phyloP scores from a whole-genome alignment of 805 yeast species.

The Kodamaea kaohsiungensis region DNA sequence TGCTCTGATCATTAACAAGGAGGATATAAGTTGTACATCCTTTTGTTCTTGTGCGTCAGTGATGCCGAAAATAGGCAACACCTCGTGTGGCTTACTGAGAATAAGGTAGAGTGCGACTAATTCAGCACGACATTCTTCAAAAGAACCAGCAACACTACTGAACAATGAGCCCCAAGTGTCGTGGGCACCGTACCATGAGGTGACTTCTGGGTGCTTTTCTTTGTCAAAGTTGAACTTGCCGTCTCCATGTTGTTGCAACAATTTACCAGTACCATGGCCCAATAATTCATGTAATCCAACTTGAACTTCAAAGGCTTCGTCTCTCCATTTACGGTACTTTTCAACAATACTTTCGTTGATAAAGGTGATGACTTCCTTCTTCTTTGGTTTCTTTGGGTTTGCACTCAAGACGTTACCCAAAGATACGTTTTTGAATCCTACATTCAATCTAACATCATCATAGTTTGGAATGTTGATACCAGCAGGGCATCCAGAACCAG shows the following conservation, averaged over 20 bases:
- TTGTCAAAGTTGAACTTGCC: slow-evolving; percentile 74
- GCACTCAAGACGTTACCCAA: slow-evolving; percentile 84
- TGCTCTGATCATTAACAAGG: slow-evolving; percentile 83
- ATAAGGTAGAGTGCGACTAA: slow-evolving; percentile 81
- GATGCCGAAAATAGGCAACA: slow-evolving; percentile 75
- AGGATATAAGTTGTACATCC: slow-evolving; percentile 65
- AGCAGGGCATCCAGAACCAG: slow-evolving; percentile 89
- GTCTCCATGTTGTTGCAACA: slow-evolving; percentile 55
- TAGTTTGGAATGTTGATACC: slow-evolving; percentile 93
- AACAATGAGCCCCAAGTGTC: slow-evolving; percentile 91
- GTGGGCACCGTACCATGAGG: slow-evolving; percentile 72
- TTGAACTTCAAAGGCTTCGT: slow-evolving; percentile 87
- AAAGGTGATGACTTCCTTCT: slow-evolving; percentile 69
- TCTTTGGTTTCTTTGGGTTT: slow-evolving; percentile 58
- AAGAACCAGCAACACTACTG: slow-evolving; percentile 81
- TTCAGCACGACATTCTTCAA: slow-evolving; percentile 93
- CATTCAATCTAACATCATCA: slow-evolving; percentile 79
- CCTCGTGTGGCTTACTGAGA: slow-evolving; percentile 57
- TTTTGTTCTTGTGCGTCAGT: slow-evolving; percentile 56
- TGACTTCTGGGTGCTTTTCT: slow-evolving; percentile 64
- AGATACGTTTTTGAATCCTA: slow-evolving; percentile 89
- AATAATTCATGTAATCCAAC: slow-evolving; percentile 90
- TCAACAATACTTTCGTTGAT: slow-evolving; percentile 53
- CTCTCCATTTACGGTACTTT: slow-evolving; percentile 67
- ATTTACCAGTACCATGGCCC: slow-evolving; percentile 91